phyloP scores from a whole-genome alignment of 2,329 filamentous ascomycete species.

The Sclerotinia spermophila region DNA sequence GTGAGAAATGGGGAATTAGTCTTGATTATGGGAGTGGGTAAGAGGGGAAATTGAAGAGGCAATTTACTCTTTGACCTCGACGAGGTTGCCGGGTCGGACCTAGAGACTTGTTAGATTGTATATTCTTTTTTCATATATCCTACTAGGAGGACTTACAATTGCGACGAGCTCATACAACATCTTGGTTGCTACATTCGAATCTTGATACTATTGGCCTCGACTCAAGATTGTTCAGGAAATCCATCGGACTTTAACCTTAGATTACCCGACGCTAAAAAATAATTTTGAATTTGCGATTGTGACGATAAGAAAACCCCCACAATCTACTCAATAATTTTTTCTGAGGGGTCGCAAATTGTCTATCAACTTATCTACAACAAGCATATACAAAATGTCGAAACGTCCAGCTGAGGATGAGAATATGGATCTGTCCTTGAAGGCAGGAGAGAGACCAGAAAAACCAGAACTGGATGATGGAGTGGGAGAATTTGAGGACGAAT shows the following conservation, averaged over 20 bases:
- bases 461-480: slow-evolving; percentile 60
- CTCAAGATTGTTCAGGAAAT: slow-evolving; percentile 7
- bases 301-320: slow-evolving; percentile 28
- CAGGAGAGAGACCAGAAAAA: slow-evolving; percentile 57
- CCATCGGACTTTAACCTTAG: slow-evolving; percentile 2
- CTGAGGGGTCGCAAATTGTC: slow-evolving; percentile 14
- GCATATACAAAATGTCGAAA: slow-evolving; percentile 52
- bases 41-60: slow-evolving; percentile 24
- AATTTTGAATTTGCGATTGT: slow-evolving; percentile 15
- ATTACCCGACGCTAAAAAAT: slow-evolving; percentile 18
- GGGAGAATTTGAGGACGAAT: slow-evolving; percentile 92
- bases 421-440: slow-evolving; percentile 52
- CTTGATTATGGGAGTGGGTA: background rate
- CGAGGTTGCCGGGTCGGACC: slow-evolving; percentile 87
- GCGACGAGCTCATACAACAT: slow-evolving; percentile 99
- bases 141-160: slow-evolving; percentile 59
- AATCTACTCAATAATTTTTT: slow-evolving; percentile 15
- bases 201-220: slow-evolving; percentile 11
- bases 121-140: background rate
- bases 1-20: slow-evolving; percentile 19
- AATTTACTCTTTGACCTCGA: slow-evolving; percentile 90
- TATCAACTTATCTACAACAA: slow-evolving; percentile 11
- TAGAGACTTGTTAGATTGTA: slow-evolving; percentile 41
- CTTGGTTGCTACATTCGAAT: slow-evolving; percentile 36
- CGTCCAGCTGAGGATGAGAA: slow-evolving; percentile 50